phyloP scores from a whole-genome alignment of 495 filamentous ascomycete species.

The Baudoinia panamericana region DNA sequence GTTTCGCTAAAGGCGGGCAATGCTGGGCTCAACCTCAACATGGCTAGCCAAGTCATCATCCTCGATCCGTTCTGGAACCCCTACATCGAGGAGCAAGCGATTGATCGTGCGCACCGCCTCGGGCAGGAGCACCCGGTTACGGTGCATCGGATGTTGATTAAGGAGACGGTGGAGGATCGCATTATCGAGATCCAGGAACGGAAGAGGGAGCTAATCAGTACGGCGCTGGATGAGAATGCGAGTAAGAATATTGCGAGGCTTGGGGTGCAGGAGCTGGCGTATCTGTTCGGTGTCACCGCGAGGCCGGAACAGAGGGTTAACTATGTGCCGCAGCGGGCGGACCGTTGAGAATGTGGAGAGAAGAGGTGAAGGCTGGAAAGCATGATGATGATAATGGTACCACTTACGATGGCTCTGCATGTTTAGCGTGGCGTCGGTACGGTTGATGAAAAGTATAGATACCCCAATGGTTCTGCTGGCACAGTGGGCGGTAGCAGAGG shows the following conservation, averaged over 20 bases:
- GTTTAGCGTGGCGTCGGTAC: no score
- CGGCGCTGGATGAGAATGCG: constrained; percentile 71
- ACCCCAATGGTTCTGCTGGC: no score
- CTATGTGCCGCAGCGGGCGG: constrained; percentile 1
- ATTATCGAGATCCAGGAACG: constrained; percentile 74
- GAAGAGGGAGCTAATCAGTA: constrained; percentile 66
- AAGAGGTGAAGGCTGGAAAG: no score
- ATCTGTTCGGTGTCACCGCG: constrained; percentile 44
- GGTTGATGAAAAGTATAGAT: no score
- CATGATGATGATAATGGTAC: no score
- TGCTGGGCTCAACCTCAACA: constrained; percentile 74
- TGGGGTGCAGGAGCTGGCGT: constrained; percentile 50
- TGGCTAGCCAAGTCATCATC: constrained; percentile 80
- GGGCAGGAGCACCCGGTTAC: constrained; percentile 64
- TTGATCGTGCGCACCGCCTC: constrained; percentile 86
- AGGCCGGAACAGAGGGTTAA: constrained; percentile 8
- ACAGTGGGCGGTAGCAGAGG: no score
- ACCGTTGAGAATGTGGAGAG: no score
- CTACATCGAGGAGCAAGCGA: constrained; percentile 85
- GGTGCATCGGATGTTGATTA: constrained; percentile 67
- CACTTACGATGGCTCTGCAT: no score
- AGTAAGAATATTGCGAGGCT: constrained; percentile 50
- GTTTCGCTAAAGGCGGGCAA: constrained; percentile 88
- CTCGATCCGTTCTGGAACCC: constrained; percentile 95
- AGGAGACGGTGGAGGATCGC: constrained; percentile 77